Base-by-base conservation (phyloP, 139 green algal genomes). In the Haematococcus sp. region DNA sequence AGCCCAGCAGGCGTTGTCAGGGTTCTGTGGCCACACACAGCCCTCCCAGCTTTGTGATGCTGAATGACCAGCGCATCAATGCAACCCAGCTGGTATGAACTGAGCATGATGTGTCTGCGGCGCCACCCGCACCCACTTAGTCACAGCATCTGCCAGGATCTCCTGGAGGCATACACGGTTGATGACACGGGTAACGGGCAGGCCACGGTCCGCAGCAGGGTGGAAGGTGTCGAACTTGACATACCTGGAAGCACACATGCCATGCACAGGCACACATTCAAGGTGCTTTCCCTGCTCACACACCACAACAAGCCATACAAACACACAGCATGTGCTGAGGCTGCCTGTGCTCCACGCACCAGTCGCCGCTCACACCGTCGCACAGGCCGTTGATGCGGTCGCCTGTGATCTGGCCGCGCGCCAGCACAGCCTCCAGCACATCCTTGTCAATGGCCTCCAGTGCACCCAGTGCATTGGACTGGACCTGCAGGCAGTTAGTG, bases 171-270 rank as follows among this genome's bases (percentile, higher is more conserved):
- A 86, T n/a, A 92, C 75, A 19, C 93, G 83, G 75, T 84, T 94
- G 80, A 98, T 96, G 33, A 98, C 94, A 9, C 94, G 89, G 0
- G 94, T 98, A 28, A 98, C 89, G 13, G 94, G 94, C 55, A 98
- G 87, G 44, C 94, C 95, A 31, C 79, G 85, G 51, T 94, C 83
- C 23, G 93, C 93, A 11, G 94, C 94, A 5, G 94, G 92, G 69
- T 95, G 91, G 85, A 92, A 98, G 1, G 94, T 98, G 85, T 98
- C 94, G 75, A 98, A 98, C 87, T 98, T 98, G 78, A 95, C 74
- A 71, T 98, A 98, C 93, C 92, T 97, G 83, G 19, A 25, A 13
- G 17, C 58, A 66, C 19, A 25, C 58, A 66, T 19, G 11, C 7
- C 40, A 49, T 49, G 40, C 7, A 49, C 15, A 67, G 59, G 16